Conservation (phyloP, 192 early-diverging fungal genomes). For the Coemansia javaensis region DNA sequence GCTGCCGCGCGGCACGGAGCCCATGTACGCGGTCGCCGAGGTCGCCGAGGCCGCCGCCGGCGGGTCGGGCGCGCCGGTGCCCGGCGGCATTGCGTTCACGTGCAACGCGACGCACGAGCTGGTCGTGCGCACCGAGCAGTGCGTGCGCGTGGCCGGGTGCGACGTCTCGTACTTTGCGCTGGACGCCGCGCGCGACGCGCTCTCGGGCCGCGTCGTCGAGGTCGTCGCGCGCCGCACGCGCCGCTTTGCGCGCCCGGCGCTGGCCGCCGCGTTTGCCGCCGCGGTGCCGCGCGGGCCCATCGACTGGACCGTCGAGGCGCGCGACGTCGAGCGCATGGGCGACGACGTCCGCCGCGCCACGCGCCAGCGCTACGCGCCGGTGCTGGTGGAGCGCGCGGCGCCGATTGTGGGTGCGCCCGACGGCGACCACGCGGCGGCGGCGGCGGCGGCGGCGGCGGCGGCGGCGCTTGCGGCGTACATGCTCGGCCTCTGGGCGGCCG, state of each 20-base stretch:
- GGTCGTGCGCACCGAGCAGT: slow-evolving; percentile 30
- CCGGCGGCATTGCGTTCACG: slow-evolving; percentile 15
- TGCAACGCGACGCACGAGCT: slow-evolving; percentile 42
- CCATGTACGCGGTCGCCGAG: slow-evolving; percentile 34
- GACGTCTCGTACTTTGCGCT: slow-evolving; percentile 21
- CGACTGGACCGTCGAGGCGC: slow-evolving; percentile 35
- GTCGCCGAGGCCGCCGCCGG: too few species aligned
- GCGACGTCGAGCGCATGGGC: slow-evolving; percentile 26
- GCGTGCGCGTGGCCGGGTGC: slow-evolving; percentile 4
- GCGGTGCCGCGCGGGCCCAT: slow-evolving; percentile 2
- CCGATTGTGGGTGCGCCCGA: slow-evolving; percentile 1
- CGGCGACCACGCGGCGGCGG: slow-evolving; percentile 1
- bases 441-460: slow-evolving; percentile 2
- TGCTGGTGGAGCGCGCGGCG: slow-evolving; percentile 15
- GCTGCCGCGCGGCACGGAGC: slow-evolving; percentile 38
- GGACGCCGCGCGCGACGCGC: background rate
- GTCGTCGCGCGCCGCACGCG: slow-evolving; percentile 7
- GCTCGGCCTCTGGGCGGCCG: slow-evolving; percentile 17
- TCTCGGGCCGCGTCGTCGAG: slow-evolving; percentile 1
- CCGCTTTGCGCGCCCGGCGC: slow-evolving; percentile 9
- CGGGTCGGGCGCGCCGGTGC: background rate
- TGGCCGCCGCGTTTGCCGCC: slow-evolving; percentile 14
- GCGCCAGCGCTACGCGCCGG: slow-evolving; percentile 20
- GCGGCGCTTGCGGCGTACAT: slow-evolving; percentile 20
- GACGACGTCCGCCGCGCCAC: slow-evolving; percentile 20